Percentiles rank a stretch among this genome's conserved stretches.
Evolutionary conservation across 768 basidiomycete species (phyloP).

Genomic region (Suillus sp.): DNA sequence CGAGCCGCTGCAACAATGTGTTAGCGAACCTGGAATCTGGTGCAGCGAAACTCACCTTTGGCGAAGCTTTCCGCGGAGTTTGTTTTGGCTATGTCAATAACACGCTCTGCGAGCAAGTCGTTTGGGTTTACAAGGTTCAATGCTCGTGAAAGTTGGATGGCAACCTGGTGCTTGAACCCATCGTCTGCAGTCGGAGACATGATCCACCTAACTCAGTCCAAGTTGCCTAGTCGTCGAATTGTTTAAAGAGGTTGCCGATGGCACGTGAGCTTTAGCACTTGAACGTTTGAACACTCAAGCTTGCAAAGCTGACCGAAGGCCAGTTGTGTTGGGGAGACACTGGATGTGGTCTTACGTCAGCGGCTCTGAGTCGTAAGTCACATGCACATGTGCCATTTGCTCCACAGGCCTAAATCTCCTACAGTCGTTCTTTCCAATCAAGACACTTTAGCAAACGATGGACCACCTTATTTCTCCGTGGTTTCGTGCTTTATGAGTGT

Average conservation of each 20-base stretch:
- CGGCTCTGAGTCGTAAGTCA: too few relatives aligned
- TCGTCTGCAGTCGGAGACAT: conserved; percentile 8
- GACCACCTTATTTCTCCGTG: neutral
- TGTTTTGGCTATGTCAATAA: conserved; percentile 78
- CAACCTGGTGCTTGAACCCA: conserved; percentile 67
- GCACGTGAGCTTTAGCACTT: neutral
- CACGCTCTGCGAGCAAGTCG: conserved; percentile 74
- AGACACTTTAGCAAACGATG: neutral
- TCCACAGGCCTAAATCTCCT: neutral
- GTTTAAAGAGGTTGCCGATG: neutral
- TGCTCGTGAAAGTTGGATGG: conserved; percentile 77
- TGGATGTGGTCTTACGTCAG: conserved; percentile 4
- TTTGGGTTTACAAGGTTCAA: conserved; percentile 84
- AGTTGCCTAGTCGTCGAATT: neutral
- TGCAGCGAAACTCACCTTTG: conserved; percentile 48
- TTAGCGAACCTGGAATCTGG: conserved; percentile 3
- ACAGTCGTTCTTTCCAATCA: neutral
- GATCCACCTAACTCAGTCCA: neutral
- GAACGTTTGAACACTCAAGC: too few relatives aligned
- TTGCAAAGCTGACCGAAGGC: too few relatives aligned
- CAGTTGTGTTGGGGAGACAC: neutral
- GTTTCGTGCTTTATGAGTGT: neutral
- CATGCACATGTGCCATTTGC: neutral
- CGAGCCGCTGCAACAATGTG: conserved; percentile 56
- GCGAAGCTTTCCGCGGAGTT: conserved; percentile 66